phyloP scores from a whole-genome alignment of 1,139 yeast species.

The Yamadazyma buinensis region DNA sequence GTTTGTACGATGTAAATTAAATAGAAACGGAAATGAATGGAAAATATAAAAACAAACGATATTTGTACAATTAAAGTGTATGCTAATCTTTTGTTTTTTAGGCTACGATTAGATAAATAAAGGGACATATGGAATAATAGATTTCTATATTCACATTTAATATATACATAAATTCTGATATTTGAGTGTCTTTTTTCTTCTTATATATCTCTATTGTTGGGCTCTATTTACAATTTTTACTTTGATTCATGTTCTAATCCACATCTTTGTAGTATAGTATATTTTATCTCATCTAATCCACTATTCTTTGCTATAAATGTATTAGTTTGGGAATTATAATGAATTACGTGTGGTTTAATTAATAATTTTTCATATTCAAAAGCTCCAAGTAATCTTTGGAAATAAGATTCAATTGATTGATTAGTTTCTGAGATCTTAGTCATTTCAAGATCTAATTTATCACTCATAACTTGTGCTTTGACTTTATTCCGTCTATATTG shows the following conservation, averaged over 20 bases:
- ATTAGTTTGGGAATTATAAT: constrained; percentile 30
- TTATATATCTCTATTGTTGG: neutral
- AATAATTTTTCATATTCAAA: no score
- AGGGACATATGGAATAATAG: neutral
- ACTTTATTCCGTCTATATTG: no score
- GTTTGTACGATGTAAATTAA: neutral
- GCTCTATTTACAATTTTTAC: no score
- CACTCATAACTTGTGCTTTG: no score
- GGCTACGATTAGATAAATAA: constrained; percentile 1
- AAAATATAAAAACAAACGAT: neutral
- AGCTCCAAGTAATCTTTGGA: constrained; percentile 21
- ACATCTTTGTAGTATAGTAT: constrained; percentile 31
- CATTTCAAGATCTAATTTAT: no score
- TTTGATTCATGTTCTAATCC: constrained; percentile 20
- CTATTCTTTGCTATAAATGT: constrained; percentile 18
- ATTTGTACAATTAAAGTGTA: constrained; percentile 5
- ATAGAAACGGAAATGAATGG: neutral
- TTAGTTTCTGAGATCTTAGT: constrained; percentile 3
- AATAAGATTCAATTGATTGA: constrained; percentile 14
- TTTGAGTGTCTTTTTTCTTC: neutral
- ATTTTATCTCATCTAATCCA: constrained; percentile 37
- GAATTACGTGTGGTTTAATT: constrained; percentile 31
- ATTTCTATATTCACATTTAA: constrained; percentile 4
- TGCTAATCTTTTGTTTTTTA: constrained; percentile 1
- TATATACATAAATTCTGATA: neutral